phyloP scores from a whole-genome alignment of 176 grass and related monocot species.

The Microstegium vimineum region DNA sequence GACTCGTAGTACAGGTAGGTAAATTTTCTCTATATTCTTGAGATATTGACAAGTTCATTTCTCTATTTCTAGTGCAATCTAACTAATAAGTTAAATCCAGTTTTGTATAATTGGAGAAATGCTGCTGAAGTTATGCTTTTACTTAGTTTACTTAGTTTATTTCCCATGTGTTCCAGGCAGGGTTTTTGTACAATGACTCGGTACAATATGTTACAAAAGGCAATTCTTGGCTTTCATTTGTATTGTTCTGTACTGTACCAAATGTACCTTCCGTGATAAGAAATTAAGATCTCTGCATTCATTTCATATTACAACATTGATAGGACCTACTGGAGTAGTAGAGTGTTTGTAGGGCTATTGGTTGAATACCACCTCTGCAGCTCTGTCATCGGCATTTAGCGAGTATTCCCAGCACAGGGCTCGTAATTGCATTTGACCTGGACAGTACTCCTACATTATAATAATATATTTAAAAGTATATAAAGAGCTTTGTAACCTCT shows the following conservation, averaged over 20 bases:
- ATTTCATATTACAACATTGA: conserved; percentile 13
- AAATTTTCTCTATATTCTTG: conserved; percentile 45
- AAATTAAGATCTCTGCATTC: neutral
- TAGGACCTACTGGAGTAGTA: neutral
- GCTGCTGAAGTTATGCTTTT: neutral
- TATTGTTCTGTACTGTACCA: neutral
- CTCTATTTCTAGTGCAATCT: neutral
- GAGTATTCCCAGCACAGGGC: conserved; percentile 14
- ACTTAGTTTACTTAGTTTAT: conserved; percentile 3
- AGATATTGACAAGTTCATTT: conserved; percentile 7
- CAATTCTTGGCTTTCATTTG: conserved; percentile 8
- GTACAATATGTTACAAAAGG: neutral
- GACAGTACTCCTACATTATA: neutral
- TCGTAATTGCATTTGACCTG: conserved; percentile 8
- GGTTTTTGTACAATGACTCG: neutral
- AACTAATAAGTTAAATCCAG: neutral
- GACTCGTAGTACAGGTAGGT: conserved; percentile 38
- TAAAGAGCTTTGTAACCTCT: conserved; percentile 14
- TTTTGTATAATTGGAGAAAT: neutral
- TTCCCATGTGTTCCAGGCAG: neutral
- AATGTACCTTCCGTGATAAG: conserved; percentile 6
- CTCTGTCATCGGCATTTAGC: conserved; percentile 16
- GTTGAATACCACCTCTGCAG: neutral
- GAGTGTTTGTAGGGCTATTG: neutral
- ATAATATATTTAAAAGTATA: neutral